Base-by-base conservation (phyloP, 257 asterid species). In the Solanum appendiculatum region DNA sequence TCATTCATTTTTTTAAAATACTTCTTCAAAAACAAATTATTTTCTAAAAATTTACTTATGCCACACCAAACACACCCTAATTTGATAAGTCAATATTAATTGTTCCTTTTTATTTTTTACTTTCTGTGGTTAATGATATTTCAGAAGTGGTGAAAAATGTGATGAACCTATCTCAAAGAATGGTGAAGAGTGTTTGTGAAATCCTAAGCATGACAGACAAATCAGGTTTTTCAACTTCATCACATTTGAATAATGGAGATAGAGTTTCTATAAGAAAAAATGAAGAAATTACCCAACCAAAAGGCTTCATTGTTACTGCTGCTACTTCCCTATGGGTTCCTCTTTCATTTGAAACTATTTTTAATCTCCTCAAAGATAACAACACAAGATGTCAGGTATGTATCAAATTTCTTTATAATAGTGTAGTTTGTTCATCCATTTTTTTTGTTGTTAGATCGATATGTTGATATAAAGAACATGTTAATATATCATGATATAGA, bases 321-420 rank as follows among this genome's bases (percentile, higher is more conserved):
- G 89, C 95, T 20, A 87, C 94, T 63, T 95, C 98, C 18, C 51
- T 93, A 15, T 91, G 95, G 93, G 93, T 95, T 89, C 98, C 96
- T 42, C 39, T 90, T 84, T 70, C 92, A 0, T 82, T 66, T 11
- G 90, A 94, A 83, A 31, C 69, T 74, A 87, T 93, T 78, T 93
- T 95, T 31, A 37, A 88, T 80, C 92, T 93, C 91, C 89, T 96
- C 85, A 90, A 69, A 86, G 96, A 95, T 87, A 93, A 91, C 51
- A 89, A 90, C 23, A 86, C 68, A 58, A 91, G 99, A 88, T 64
- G 82, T 39, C 90, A 91, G 95, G 97, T 94, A 21, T 33, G 5
- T 73, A 9, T 15, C 39, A 1, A 29, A 68, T 4, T 13, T 68
- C 7, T 68, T 68, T 68, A 68, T 68, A 7, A 68, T 20, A 54